Evolutionary conservation across 2,329 filamentous ascomycete species (phyloP).

Genomic region (Xylaria sp.): DNA sequence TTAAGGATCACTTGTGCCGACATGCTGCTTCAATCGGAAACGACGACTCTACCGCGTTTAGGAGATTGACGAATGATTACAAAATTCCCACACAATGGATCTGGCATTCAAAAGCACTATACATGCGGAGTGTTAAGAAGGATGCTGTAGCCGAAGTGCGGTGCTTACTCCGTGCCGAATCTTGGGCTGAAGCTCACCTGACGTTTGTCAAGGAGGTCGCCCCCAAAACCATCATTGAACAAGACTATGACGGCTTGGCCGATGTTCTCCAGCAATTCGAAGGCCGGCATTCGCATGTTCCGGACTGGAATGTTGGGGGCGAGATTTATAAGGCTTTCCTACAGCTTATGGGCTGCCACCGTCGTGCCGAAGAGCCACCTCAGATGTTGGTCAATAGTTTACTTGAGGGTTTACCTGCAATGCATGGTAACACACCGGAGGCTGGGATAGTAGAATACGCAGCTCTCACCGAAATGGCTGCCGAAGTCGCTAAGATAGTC

Average conservation of each 20-base stretch:
- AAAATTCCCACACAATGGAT: conserved; percentile 82
- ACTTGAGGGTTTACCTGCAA: conserved; percentile 66
- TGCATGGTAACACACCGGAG: conserved; percentile 57
- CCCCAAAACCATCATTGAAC: conserved; percentile 82
- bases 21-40: conserved; percentile 75
- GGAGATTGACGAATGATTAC: conserved; percentile 70
- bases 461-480: conserved; percentile 51
- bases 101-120: conserved; percentile 86
- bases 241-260: conserved; percentile 77
- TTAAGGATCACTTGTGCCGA: conserved; percentile 79
- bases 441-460: conserved; percentile 50
- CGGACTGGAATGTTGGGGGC: conserved; percentile 82
- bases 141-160: conserved; percentile 78
- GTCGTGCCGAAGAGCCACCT: conserved; percentile 53
- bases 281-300: conserved; percentile 68
- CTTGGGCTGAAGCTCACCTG: conserved; percentile 83
- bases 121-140: conserved; percentile 78
- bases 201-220: conserved; percentile 85
- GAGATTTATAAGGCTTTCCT: conserved; percentile 78
- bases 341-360: conserved; percentile 58
- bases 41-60: conserved; percentile 67
- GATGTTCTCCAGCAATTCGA: conserved; percentile 78
- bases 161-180: conserved; percentile 81
- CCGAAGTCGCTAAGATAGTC: conserved; percentile 51
- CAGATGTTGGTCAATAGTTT: conserved; percentile 65